phyloP scores from a whole-genome alignment of 2,329 filamentous ascomycete genomes.

The Aspergillus awamori region DNA sequence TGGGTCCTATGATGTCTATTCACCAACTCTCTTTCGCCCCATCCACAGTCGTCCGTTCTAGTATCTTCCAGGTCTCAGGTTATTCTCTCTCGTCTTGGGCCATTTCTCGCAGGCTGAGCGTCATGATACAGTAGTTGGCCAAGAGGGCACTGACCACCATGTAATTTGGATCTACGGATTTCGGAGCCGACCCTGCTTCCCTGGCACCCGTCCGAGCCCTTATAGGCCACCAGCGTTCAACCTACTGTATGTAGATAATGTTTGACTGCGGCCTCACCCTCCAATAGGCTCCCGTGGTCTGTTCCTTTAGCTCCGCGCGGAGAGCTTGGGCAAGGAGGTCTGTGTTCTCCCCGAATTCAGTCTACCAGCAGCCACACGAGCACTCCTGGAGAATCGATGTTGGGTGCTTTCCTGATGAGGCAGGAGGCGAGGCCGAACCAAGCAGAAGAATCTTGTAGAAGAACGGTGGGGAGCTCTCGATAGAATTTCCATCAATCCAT shows the following conservation, averaged over 20 bases:
- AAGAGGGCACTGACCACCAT: background rate
- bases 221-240: background rate
- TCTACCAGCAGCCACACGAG: background rate
- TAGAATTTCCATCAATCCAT: background rate
- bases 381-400: background rate
- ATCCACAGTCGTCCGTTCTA: background rate
- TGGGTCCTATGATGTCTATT: slow-evolving; percentile 4
- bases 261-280: slow-evolving; percentile 3
- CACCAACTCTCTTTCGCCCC: slow-evolving; percentile 1
- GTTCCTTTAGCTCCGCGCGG: background rate
- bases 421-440: background rate
- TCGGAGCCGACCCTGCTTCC: background rate
- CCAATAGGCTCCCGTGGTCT: background rate
- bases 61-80: background rate
- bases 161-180: slow-evolving; percentile 2
- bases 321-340: slow-evolving; percentile 4
- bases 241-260: slow-evolving; percentile 1
- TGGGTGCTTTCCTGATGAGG: background rate
- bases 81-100: background rate
- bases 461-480: background rate
- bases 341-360: slow-evolving; percentile 6
- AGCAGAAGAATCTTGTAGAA: background rate
- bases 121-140: background rate
- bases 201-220: background rate
- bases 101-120: background rate